Percentiles rank a stretch among this genome's conserved stretches.
Evolutionary conservation across 73 alveolate species (phyloP).

Genomic region (Tetrahymena borealis): DNA sequence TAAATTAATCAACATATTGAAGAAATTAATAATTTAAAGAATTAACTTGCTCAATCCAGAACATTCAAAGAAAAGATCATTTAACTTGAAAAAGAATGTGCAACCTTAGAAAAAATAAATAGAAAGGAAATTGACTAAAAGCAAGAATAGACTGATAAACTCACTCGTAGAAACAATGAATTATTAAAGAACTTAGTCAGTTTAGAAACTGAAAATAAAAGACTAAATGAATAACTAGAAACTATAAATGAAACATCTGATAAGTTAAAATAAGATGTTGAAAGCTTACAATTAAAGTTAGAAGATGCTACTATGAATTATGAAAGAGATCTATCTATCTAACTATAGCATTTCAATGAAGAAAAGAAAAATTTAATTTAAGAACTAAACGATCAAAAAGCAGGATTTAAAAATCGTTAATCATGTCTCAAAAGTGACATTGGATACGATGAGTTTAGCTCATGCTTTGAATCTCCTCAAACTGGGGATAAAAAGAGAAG

Average conservation of each 20-base stretch:
- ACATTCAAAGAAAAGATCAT: neutral
- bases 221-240: neutral
- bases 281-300: neutral
- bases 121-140: neutral
- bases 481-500: neutral
- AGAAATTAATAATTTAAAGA: neutral
- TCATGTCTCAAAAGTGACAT: neutral
- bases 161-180: neutral
- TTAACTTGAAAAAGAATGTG: neutral
- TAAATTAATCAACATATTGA: neutral
- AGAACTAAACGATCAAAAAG: neutral
- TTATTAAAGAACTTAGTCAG: neutral
- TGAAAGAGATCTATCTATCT: neutral
- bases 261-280: neutral
- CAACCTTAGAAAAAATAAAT: neutral
- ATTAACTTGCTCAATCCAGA: neutral
- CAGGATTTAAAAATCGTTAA: neutral
- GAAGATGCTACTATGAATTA: neutral
- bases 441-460: neutral
- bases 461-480: neutral
- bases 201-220: neutral
- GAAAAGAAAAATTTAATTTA: neutral
- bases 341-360: neutral
- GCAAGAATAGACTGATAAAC: neutral
- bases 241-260: neutral